Percentiles rank a stretch among this genome's conserved stretches.
Conservation (phyloP, 805 yeast species). For the Saturnispora diversa region DNA sequence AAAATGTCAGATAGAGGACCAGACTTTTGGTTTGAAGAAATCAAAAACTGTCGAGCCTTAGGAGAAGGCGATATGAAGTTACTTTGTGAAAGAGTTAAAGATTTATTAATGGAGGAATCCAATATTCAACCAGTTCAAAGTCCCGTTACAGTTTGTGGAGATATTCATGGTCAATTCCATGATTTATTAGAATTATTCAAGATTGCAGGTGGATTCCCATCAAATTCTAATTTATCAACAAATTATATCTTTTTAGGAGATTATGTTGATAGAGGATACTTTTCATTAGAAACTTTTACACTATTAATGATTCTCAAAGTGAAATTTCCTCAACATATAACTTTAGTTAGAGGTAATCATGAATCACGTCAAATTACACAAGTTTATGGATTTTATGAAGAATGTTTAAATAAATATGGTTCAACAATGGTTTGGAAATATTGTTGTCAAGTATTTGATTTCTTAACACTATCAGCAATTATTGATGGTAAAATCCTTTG, state of each 20-base stretch:
- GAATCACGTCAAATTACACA: slow-evolving; percentile 97
- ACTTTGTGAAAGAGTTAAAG: slow-evolving; percentile 91
- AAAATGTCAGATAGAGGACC: slow-evolving; percentile 61
- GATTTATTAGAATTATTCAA: slow-evolving; percentile 85
- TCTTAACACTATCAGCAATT: slow-evolving; percentile 87
- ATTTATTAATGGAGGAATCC: slow-evolving; percentile 89
- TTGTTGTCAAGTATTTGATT: slow-evolving; percentile 94
- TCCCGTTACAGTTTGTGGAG: slow-evolving; percentile 95
- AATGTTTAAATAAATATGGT: slow-evolving; percentile 87
- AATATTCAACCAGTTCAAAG: slow-evolving; percentile 89
- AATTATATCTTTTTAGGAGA: slow-evolving; percentile 89
- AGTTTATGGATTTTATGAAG: slow-evolving; percentile 96
- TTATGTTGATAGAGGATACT: slow-evolving; percentile 97
- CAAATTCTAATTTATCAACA: slow-evolving; percentile 36
- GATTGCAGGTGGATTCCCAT: slow-evolving; percentile 89
- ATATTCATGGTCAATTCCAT: slow-evolving; percentile 97
- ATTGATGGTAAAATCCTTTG: slow-evolving; percentile 91
- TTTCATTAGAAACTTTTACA: slow-evolving; percentile 89
- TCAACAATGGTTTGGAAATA: slow-evolving; percentile 93
- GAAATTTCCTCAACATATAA: slow-evolving; percentile 56
- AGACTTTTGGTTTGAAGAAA: slow-evolving; percentile 92
- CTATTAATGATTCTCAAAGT: slow-evolving; percentile 89
- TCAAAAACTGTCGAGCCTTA: slow-evolving; percentile 79
- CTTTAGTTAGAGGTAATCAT: slow-evolving; percentile 95
- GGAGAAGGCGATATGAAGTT: slow-evolving; percentile 94